Percentiles rank a stretch among this genome's conserved stretches.
These are phyloP conservation scores for Hypoxylon sp. DNA, from an alignment of 2,329 filamentous ascomycete species.

Conservation along the genomic window DNA sequence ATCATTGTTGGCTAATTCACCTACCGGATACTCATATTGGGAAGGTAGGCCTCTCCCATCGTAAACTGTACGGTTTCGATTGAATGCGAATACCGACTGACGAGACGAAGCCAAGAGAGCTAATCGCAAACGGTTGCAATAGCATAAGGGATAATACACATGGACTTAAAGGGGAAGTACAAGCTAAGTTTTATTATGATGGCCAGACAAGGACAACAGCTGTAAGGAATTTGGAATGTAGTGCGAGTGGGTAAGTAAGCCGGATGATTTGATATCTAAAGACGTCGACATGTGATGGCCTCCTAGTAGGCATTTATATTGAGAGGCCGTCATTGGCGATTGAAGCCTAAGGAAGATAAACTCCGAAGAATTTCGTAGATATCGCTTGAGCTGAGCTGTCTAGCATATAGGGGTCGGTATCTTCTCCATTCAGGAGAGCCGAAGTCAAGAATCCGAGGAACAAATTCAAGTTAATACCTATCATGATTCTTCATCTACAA, in stretches of 20 bases:
- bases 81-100: neutral
- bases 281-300: neutral
- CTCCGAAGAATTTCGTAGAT: neutral
- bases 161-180: neutral
- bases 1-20: neutral
- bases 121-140: neutral
- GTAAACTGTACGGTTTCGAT: neutral
- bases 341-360: neutral
- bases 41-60: slow-evolving; percentile 1
- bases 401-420: neutral
- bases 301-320: neutral
- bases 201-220: neutral
- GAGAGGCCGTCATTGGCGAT: neutral
- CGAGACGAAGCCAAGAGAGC: no score
- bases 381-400: neutral
- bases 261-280: neutral
- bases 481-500: neutral
- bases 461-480: neutral
- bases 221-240: neutral
- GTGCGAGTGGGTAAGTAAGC: no score
- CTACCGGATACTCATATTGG: neutral
- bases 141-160: no score
- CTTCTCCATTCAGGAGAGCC: neutral
- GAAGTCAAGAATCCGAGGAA: neutral
- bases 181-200: neutral